Percentiles rank a stretch among this genome's conserved stretches.
Evolutionary conservation across 208 protist species (phyloP).

Genomic region (Zelonia costaricensis): DNA sequence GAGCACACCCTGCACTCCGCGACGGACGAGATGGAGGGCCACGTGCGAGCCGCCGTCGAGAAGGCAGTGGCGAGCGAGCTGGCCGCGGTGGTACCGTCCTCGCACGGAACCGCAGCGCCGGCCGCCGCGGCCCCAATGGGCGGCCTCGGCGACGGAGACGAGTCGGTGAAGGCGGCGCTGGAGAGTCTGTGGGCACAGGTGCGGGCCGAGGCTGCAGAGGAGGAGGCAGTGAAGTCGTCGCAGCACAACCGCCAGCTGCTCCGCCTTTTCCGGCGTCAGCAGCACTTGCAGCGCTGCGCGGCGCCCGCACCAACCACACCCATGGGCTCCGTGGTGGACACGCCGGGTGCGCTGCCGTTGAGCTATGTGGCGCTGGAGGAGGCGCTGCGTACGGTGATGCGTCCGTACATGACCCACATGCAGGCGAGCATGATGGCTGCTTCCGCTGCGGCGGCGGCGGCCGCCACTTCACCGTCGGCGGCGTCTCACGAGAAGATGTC

Average conservation of each 20-base stretch:
- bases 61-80: constrained; percentile 2
- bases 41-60: constrained; percentile 21
- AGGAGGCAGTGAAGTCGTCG: constrained; percentile 29
- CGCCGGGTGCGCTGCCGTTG: neutral
- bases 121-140: neutral
- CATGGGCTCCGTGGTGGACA: neutral
- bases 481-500: no score
- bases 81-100: no score
- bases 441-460: neutral
- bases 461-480: no score
- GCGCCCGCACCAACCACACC: neutral
- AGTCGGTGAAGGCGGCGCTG: constrained; percentile 20
- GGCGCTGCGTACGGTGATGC: constrained; percentile 22
- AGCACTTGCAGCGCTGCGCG: constrained; percentile 14
- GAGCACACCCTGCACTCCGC: constrained; percentile 7
- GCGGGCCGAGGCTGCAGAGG: constrained; percentile 21
- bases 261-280: constrained; percentile 28
- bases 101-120: no score
- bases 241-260: constrained; percentile 33
- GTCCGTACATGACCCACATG: constrained; percentile 26
- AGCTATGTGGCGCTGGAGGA: constrained; percentile 21
- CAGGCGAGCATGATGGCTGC: constrained; percentile 10
- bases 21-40: constrained; percentile 6
- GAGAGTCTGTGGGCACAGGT: constrained; percentile 28
- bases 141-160: neutral